Percentiles rank a stretch among this genome's conserved stretches.
Conservation (phyloP, 306 rosid genomes). For the Cucurbita ficifolia region DNA sequence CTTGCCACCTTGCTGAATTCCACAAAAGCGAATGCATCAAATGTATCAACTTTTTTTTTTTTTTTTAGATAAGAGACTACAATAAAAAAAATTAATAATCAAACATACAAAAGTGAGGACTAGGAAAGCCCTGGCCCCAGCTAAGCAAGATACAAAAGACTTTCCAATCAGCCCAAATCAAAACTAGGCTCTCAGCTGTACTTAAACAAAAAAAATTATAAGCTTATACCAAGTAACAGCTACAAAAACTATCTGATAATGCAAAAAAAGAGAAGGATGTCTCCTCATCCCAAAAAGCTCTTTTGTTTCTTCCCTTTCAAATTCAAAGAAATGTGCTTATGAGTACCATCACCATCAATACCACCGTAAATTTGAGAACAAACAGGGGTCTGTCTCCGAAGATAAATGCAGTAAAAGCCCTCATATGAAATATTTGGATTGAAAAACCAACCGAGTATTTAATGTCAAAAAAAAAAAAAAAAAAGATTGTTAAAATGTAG, state of each 20-base stretch:
- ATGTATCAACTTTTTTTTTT: not conserved
- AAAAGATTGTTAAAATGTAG: not conserved
- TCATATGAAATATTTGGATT: not conserved
- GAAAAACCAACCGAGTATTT: not conserved
- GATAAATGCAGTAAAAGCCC: not conserved
- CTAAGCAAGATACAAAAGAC: not conserved
- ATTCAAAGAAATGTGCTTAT: not conserved
- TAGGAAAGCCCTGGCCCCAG: not conserved
- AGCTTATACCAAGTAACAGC: not conserved
- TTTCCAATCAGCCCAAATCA: not conserved
- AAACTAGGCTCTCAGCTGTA: not conserved
- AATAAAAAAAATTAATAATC: not conserved
- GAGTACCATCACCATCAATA: not conserved
- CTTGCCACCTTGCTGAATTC: conserved; percentile 49
- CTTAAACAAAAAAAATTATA: not conserved
- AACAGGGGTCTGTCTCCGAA: not conserved
- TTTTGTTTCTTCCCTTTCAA: not conserved
- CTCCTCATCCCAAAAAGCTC: not conserved
- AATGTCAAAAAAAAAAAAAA: not conserved
- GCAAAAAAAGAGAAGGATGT: not conserved
- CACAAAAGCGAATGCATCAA: conserved; percentile 11
- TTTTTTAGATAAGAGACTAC: not conserved
- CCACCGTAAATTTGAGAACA: not conserved
- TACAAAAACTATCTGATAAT: not conserved
- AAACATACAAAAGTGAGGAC: not conserved